Evolutionary conservation across 139 green algal species (phyloP).

Genomic region (Chlamydomonas sp.): DNA sequence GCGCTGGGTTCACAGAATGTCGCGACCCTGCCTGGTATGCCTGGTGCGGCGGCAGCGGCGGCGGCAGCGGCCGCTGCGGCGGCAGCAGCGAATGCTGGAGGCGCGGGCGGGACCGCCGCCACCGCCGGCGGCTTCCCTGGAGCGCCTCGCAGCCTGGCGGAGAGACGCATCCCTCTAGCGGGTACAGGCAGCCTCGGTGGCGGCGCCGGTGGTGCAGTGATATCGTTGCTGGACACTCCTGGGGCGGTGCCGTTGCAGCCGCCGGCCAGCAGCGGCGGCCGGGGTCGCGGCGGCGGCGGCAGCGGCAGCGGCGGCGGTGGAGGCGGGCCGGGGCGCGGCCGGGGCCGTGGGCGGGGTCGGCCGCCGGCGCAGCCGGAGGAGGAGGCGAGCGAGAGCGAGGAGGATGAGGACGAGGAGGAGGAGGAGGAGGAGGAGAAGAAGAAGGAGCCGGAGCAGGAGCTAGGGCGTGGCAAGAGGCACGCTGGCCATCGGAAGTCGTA

Average conservation of each 20-base stretch:
- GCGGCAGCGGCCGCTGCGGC: too few relatives aligned
- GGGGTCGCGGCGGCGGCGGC: neutral
- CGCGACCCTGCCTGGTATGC: too few relatives aligned
- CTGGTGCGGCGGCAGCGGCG: too few relatives aligned
- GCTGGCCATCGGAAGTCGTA: neutral
- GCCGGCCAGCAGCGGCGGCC: neutral
- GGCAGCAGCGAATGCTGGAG: too few relatives aligned
- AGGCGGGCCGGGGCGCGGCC: neutral
- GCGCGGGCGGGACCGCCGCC: too few relatives aligned
- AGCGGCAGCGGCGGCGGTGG: neutral
- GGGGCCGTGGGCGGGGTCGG: neutral
- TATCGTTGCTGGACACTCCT: too few relatives aligned
- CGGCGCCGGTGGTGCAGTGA: neutral
- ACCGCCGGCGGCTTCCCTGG: too few relatives aligned
- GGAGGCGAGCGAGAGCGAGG: conserved; percentile 16
- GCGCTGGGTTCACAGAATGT: too few relatives aligned
- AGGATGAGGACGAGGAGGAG: conserved; percentile 17
- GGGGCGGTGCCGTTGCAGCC: neutral
- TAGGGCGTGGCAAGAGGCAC: neutral
- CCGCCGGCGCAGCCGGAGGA: neutral
- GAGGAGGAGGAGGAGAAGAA: conserved; percentile 17
- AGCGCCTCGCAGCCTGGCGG: too few relatives aligned
- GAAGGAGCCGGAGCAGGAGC: neutral
- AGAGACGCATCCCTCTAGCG: too few relatives aligned
- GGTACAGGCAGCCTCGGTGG: too few relatives aligned